A percentile compares a stretch with the other conserved stretches of the same genome.
Conservation (phyloP, 2,329 filamentous ascomycete genomes). For the Cladobotryum protrusum region DNA sequence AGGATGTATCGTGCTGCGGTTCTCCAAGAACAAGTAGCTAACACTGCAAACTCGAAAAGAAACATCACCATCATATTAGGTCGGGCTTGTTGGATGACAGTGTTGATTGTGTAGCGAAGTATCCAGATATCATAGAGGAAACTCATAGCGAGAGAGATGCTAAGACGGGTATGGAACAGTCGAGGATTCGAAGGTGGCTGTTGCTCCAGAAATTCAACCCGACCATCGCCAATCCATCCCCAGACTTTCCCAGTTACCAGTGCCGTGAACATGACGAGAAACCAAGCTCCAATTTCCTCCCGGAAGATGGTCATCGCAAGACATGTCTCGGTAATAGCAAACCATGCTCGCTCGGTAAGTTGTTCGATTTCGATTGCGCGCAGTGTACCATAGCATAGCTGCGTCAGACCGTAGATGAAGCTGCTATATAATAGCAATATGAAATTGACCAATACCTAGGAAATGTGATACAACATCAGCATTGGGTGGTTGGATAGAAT, state of each 20-base stretch:
- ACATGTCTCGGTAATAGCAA: conserved; percentile 93
- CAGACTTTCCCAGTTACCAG: conserved; percentile 93
- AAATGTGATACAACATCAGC: not conserved
- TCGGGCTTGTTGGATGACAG: conserved; percentile 79
- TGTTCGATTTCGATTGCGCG: conserved; percentile 95
- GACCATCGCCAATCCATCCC: conserved; percentile 95
- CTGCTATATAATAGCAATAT: conserved; percentile 73
- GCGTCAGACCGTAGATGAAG: conserved; percentile 80
- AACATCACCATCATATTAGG: conserved; percentile 99
- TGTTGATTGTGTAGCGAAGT: conserved; percentile 73
- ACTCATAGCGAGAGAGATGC: conserved; percentile 71
- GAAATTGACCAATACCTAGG: conserved; percentile 83
- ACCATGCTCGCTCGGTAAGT: conserved; percentile 96
- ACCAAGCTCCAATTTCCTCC: conserved; percentile 90
- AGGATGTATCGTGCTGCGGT: conserved; percentile 74
- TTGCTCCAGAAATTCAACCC: conserved; percentile 91
- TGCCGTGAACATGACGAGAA: conserved; percentile 91
- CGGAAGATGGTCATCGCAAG: conserved; percentile 98
- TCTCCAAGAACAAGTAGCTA: conserved; percentile 73
- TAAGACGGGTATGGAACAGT: conserved; percentile 79
- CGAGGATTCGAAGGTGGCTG: conserved; percentile 85
- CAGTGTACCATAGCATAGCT: conserved; percentile 82
- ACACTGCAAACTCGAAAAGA: conserved; percentile 89
- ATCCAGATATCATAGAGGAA: conserved; percentile 74
- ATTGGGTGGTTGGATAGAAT: not conserved